phyloP scores from a whole-genome alignment of 257 asterid genomes.

The Solanum sejunctum region DNA sequence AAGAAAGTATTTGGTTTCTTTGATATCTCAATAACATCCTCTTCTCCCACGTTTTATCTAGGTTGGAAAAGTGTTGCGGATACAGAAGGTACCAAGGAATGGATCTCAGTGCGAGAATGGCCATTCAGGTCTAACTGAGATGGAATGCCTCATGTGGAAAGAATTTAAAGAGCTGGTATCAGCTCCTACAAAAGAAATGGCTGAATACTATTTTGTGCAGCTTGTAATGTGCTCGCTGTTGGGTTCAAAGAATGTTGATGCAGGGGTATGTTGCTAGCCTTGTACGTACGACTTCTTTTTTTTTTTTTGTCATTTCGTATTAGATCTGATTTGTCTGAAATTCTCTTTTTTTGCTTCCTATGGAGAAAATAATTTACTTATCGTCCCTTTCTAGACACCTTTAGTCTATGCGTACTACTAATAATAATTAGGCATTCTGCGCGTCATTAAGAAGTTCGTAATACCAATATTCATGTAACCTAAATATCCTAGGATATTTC shows the following conservation, averaged over 20 bases:
- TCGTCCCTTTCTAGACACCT: background rate
- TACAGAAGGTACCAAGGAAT: constrained; percentile 53
- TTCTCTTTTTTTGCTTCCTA: background rate
- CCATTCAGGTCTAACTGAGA: constrained; percentile 34
- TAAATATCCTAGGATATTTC: background rate
- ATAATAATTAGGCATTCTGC: background rate
- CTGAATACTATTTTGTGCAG: constrained; percentile 56
- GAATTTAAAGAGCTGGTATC: constrained; percentile 44
- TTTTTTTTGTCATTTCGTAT: background rate
- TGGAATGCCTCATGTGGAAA: constrained; percentile 61
- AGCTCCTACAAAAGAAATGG: constrained; percentile 65
- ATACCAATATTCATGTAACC: background rate
- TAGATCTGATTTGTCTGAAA: background rate
- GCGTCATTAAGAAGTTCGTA: background rate
- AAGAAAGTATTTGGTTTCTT: background rate
- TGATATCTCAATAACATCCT: background rate
- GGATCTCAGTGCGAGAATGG: constrained; percentile 40
- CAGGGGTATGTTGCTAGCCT: constrained; percentile 53
- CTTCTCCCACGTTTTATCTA: background rate
- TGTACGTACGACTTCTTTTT: background rate
- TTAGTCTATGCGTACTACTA: background rate
- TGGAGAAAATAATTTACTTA: background rate
- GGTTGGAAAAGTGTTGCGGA: constrained; percentile 79
- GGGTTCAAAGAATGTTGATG: constrained; percentile 80
- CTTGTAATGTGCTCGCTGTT: constrained; percentile 65